Percentiles rank a stretch among this genome's conserved stretches.
These are phyloP conservation scores for Aschersonia sp. DNA, from an alignment of 2,329 filamentous ascomycete genomes.

Conservation along the genomic window DNA sequence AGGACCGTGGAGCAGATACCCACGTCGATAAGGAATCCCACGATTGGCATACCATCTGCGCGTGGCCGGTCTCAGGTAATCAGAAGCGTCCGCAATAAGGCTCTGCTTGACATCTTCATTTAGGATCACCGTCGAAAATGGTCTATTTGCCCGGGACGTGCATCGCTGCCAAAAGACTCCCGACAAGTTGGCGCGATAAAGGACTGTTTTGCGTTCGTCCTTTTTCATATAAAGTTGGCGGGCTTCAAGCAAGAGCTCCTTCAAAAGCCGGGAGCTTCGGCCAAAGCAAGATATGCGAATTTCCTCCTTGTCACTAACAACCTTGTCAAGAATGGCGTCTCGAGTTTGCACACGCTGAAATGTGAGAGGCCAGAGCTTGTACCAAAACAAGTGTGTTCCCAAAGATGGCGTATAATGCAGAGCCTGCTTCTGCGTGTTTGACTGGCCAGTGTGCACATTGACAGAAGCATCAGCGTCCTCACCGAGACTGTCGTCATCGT, in stretches of 20 bases:
- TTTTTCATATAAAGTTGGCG: constrained; percentile 38
- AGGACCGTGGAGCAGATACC: constrained; percentile 70
- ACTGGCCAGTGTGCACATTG: constrained; percentile 8
- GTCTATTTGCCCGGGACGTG: constrained; percentile 44
- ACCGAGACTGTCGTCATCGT: constrained; percentile 22
- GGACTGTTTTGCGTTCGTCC: constrained; percentile 48
- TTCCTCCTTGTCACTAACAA: constrained; percentile 39
- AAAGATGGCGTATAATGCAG: constrained; percentile 52
- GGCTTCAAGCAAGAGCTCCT: constrained; percentile 46
- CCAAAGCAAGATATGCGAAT: constrained; percentile 48
- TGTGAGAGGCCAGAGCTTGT: constrained; percentile 39
- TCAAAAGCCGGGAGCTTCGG: constrained; percentile 43
- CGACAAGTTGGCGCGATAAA: constrained; percentile 42
- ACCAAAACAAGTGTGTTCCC: constrained; percentile 57
- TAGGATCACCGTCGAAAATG: constrained; percentile 52
- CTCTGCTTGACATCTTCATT: constrained; percentile 44
- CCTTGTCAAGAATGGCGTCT: constrained; percentile 21
- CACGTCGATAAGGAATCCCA: constrained; percentile 74
- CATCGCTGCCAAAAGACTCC: constrained; percentile 46
- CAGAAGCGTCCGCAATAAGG: constrained; percentile 44
- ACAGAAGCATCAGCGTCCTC: constrained; percentile 22
- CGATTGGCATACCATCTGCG: constrained; percentile 71
- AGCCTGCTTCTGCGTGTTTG: constrained; percentile 25
- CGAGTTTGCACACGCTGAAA: constrained; percentile 38
- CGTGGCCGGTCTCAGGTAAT: constrained; percentile 48